Conservation (phyloP, 345 rosid species). For the Brassica carinata region DNA sequence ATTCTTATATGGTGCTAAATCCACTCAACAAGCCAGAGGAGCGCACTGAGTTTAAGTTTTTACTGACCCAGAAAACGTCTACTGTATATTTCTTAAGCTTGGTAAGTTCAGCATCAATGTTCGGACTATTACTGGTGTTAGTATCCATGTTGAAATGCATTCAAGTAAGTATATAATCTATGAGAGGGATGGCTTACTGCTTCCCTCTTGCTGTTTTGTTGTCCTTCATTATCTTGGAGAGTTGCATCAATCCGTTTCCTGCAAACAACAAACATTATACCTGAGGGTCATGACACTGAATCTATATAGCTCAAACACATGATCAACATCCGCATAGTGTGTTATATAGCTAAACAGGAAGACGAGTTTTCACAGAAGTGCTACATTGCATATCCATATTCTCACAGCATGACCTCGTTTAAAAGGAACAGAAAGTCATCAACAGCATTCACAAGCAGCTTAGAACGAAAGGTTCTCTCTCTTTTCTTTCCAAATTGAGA, state of each 20-base stretch:
- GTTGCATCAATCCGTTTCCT: constrained; percentile 92
- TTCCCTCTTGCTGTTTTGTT: constrained; percentile 89
- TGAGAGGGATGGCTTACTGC: constrained; percentile 50
- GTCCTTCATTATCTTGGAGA: constrained; percentile 90
- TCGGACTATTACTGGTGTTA: neutral
- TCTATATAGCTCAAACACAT: neutral
- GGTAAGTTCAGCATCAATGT: neutral
- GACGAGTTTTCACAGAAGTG: neutral
- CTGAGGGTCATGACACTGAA: constrained; percentile 4
- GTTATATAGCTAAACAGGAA: neutral
- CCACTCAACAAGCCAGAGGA: constrained; percentile 10
- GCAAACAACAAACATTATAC: constrained; percentile 14
- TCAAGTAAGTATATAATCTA: constrained; percentile 4
- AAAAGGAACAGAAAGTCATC: neutral
- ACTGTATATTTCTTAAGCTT: neutral
- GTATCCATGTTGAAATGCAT: neutral
- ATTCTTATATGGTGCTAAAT: neutral
- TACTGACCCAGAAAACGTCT: neutral
- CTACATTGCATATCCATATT: neutral
- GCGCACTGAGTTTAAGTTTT: neutral
- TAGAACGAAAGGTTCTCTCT: neutral
- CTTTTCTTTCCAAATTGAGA: neutral
- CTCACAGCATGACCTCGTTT: neutral
- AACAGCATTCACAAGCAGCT: neutral
- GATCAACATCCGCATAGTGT: constrained; percentile 6